A percentile compares a stretch with the other conserved stretches of the same genome.
Evolutionary conservation across 768 basidiomycete genomes (phyloP).

Genomic region (Leccinum olivaceopallidum): DNA sequence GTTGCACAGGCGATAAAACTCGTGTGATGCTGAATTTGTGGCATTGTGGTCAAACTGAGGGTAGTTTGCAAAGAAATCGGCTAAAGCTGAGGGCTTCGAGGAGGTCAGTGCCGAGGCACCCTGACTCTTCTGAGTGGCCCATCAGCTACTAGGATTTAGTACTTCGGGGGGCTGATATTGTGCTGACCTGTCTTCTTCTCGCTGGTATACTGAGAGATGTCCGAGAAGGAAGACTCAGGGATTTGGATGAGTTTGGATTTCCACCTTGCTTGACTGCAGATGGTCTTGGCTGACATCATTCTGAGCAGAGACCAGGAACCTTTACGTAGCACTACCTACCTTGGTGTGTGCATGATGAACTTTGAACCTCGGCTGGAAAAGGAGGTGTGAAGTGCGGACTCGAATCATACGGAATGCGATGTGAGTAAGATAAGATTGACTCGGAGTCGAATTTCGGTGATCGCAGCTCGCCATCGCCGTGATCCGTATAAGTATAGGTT

Average conservation of each 20-base stretch:
- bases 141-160: background rate
- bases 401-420: background rate
- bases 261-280: background rate
- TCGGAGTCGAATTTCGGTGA: background rate
- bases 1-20: slow-evolving; percentile 17
- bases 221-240: background rate
- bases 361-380: background rate
- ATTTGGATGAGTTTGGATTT: background rate
- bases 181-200: background rate
- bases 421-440: background rate
- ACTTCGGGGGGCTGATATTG: background rate
- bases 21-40: slow-evolving; percentile 3
- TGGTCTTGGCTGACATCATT: slow-evolving; percentile 10
- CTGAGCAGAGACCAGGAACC: background rate
- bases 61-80: background rate
- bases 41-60: slow-evolving; percentile 3
- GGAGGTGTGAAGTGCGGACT: background rate
- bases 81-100: background rate
- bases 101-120: background rate
- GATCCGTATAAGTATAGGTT: background rate
- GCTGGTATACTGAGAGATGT: background rate
- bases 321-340: background rate
- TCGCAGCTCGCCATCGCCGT: background rate
- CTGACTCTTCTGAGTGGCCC: background rate
- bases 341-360: background rate